Conservation (phyloP, 1,284 basidiomycete genomes). For the Papiliotrema terrestris region DNA sequence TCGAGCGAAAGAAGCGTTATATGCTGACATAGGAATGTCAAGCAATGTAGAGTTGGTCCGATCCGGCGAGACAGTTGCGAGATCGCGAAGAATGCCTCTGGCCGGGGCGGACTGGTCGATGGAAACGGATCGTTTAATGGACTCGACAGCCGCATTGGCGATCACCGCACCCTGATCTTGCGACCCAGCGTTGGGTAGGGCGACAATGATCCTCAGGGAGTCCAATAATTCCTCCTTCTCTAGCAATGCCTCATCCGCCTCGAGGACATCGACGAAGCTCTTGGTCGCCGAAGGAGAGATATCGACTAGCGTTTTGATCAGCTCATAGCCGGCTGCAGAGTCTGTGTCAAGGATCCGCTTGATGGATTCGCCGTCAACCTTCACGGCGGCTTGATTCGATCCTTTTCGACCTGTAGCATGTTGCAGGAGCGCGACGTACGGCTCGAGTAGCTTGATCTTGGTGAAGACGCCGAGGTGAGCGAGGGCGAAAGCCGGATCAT, state of each 20-base stretch:
- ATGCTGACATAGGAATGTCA: not conserved
- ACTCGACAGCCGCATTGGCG: not conserved
- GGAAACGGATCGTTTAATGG: not conserved
- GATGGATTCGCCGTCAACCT: not conserved
- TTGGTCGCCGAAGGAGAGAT: not conserved
- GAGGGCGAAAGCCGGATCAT: slow-evolving; percentile 6
- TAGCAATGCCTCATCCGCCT: not conserved
- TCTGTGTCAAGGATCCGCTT: not conserved
- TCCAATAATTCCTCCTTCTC: not conserved
- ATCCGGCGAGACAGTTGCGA: not conserved
- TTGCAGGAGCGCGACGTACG: not conserved
- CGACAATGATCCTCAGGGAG: not conserved
- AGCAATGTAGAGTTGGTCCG: not conserved
- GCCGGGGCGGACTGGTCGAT: not conserved
- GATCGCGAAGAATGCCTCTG: not conserved
- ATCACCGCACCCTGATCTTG: not conserved
- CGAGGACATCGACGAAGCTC: not conserved
- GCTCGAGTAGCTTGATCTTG: not conserved
- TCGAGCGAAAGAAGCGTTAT: not conserved
- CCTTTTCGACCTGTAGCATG: not conserved
- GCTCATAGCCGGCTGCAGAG: not conserved
- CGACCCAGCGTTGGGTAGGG: not conserved
- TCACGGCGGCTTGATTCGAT: not conserved
- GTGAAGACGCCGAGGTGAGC: not conserved
- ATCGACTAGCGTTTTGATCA: slow-evolving; percentile 7